These are phyloP conservation scores for Aureobasidium melanogenum DNA, from an alignment of 2,329 filamentous ascomycete genomes.

Conservation along the genomic window DNA sequence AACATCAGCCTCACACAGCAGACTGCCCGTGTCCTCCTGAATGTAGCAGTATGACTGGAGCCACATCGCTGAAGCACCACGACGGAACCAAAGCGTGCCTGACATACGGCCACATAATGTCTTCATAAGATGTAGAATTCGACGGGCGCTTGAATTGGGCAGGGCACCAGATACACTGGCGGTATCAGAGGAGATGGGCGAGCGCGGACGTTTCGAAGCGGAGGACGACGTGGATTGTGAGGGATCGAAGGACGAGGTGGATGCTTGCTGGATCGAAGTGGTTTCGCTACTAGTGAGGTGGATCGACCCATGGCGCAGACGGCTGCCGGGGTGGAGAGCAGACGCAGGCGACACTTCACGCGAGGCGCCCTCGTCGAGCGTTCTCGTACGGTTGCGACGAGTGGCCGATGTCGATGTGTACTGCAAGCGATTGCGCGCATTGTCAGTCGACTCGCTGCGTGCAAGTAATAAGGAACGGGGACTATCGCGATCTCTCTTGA, in stretches of 20 bases:
- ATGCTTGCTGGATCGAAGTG: not conserved
- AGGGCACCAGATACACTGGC: slow-evolving; percentile 19
- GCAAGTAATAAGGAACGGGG: slow-evolving; percentile 2
- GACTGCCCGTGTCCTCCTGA: slow-evolving; percentile 62
- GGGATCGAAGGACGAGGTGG: not conserved
- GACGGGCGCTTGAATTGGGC: slow-evolving; percentile 55
- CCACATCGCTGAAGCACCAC: slow-evolving; percentile 55
- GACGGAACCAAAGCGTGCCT: slow-evolving; percentile 65
- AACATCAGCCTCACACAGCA: slow-evolving; percentile 66
- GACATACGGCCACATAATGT: slow-evolving; percentile 70
- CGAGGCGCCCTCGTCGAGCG: not conserved
- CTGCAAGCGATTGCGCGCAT: not conserved
- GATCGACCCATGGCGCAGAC: slow-evolving; percentile 10
- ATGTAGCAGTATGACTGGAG: slow-evolving; percentile 65
- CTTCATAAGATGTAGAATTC: slow-evolving; percentile 67
- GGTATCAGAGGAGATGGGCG: slow-evolving; percentile 23
- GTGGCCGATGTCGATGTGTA: not conserved
- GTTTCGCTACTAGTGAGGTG: not conserved
- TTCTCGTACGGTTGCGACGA: slow-evolving; percentile 4
- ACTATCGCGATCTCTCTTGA: slow-evolving; percentile 9
- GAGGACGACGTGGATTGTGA: slow-evolving; percentile 15
- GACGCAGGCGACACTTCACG: slow-evolving; percentile 1
- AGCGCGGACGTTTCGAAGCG: slow-evolving; percentile 16
- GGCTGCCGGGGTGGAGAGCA: not conserved
- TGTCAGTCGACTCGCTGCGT: slow-evolving; percentile 9